Base-by-base conservation (phyloP, 2,329 filamentous ascomycete species). In the Zelopaecilomyces penicillatus region DNA sequence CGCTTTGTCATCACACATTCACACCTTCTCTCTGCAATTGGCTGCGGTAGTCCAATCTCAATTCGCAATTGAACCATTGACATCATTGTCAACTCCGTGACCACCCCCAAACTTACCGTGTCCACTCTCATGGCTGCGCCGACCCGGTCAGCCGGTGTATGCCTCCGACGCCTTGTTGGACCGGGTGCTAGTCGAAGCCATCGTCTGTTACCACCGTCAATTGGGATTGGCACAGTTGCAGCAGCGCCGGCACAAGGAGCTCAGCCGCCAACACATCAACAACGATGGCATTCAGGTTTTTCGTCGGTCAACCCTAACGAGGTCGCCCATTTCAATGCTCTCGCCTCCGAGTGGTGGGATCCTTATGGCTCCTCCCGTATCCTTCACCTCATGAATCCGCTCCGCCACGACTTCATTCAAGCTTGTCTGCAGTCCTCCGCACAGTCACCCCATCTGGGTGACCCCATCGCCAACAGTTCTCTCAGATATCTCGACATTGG, bases 301-400 rank as follows among this genome's bases (percentile, higher is more conserved):
- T 81, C 84, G 39, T 89, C 87, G 44, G 87, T 98, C 66, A 94
- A 94, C 57, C 78, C 86, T 43, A 79, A 83, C 53, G 91, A 98
- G 55, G 80, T 98, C 52, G 86, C 85, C 12, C 93, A 98, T 71
- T 98, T 98, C 77, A 89, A 89, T 59, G 81, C 82, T 51, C 87
- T 98, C 58, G 93, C 93, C 52, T 87, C 86, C 53, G 84, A 84
- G 57, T 98, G 93, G 93, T 98, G 93, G 93, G 90, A 97, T 66
- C 87, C 91, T 1, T 82, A 95, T 60, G 93, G 93, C 42, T 84
- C 91, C 5, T 96, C 89, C 4, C 82, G 91, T 34, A 81, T 96
- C 47, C 80, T 98, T 2, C 93, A 98, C 66, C 83, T 95, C 54
- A 97, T 98, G 91, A 97, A 98, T 68, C 93, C 93, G 2, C 79